Base-by-base conservation (phyloP, 2,329 filamentous ascomycete species). In the Waltergamsia citrina region DNA sequence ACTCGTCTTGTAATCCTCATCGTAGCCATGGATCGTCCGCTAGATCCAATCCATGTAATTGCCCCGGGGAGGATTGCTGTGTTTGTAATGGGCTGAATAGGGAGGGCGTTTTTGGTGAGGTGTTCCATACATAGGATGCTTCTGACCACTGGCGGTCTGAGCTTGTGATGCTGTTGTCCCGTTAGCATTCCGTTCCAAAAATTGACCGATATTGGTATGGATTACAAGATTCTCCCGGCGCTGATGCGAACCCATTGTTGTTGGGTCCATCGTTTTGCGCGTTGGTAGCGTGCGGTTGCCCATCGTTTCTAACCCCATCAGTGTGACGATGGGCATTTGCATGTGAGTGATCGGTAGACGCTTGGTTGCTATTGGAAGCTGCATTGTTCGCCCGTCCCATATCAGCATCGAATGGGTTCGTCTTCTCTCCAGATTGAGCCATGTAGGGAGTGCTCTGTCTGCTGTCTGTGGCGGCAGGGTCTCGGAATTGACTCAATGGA, bases 361-460 rank as follows among this genome's bases (percentile, higher is more conserved):
- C 21, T n/a, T 33, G 14, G 8, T 10, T 4, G 21, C 22, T 33
- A 9, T 17, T 25, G 24, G 12, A 14, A 31, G 34, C 12, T 20
- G 34, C 18, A 17, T 7, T 12, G 16, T 10, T 19, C 27, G 7
- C 15, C 24, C 27, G 17, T 25, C 19, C 9, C 15, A 15, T 33
- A 11, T 19, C 16, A 11, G 61, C 65, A 29, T 74, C 71, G 38
- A 73, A 75, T 0, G 71, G 65, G 29, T 74, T 67, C 5, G 71
- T 68, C 53, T 69, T 78, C 49, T 79, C 75, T 22, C 74, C 72
- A 10, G 69, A 63, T 21, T 68, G 62, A 2, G 60, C 65, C 27
- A 64, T 60, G 45, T 78, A 79, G 0, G 74, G 72, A 6, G 69
- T 71, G 43, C 70, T 71, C 35, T 72, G 62, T n/a, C 72, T 63